Evolutionary conservation across 805 yeast species (phyloP).

Genomic region (Wickerhamiella allomyrinae): DNA sequence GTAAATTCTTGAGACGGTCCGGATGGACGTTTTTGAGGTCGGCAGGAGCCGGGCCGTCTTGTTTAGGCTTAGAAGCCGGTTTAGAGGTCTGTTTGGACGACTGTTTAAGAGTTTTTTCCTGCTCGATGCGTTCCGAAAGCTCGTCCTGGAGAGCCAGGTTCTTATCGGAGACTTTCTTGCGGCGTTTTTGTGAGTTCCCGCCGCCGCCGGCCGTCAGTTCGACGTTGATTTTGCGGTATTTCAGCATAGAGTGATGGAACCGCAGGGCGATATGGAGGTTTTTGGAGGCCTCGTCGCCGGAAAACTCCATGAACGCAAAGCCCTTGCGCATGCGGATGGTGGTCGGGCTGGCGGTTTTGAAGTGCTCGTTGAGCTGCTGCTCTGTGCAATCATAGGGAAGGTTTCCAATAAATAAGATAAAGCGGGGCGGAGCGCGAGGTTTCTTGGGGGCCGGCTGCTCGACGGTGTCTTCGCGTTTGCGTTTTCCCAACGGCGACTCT

Average conservation of each 20-base stretch:
- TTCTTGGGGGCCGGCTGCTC: conserved; percentile 27
- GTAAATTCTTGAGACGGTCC: conserved; percentile 1
- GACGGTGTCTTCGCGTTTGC: conserved; percentile 5
- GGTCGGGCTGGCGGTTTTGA: conserved; percentile 55
- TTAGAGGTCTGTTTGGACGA: conserved; percentile 7
- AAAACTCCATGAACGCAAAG: conserved; percentile 82
- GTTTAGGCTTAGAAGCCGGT: conserved; percentile 4
- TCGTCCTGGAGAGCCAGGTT: conserved; percentile 64
- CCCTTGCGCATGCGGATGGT: conserved; percentile 76
- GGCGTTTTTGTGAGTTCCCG: conserved; percentile 55
- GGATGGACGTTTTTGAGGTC: conserved; percentile 7
- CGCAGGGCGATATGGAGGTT: conserved; percentile 74
- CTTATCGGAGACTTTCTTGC: conserved; percentile 58
- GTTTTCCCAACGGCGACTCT: conserved; percentile 1
- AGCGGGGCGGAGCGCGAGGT: conserved; percentile 66
- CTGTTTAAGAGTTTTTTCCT: conserved; percentile 21
- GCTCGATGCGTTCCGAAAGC: conserved; percentile 40
- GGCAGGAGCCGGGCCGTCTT: not conserved
- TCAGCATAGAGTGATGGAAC: conserved; percentile 62
- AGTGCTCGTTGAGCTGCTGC: conserved; percentile 52
- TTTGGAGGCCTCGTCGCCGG: conserved; percentile 50
- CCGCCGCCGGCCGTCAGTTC: conserved; percentile 98
- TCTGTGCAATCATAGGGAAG: conserved; percentile 59
- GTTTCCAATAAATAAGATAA: conserved; percentile 80
- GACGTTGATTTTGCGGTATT: conserved; percentile 73